A percentile compares a stretch with the other conserved stretches of the same genome.
Evolutionary conservation across 345 rosid genomes (phyloP).

Genomic region (Excoecaria agallocha): DNA sequence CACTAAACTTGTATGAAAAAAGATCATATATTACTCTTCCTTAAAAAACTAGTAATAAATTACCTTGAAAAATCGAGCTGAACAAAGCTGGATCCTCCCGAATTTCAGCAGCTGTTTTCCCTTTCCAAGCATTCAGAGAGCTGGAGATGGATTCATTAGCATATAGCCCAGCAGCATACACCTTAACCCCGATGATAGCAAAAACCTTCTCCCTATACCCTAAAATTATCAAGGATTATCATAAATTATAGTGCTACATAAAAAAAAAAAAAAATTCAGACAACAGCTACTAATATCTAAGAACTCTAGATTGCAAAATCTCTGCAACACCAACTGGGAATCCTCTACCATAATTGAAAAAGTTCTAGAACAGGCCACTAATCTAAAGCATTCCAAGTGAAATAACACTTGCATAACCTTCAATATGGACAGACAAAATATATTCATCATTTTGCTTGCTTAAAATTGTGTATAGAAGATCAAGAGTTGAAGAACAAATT

Average conservation of each 20-base stretch:
- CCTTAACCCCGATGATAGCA: conserved; percentile 82
- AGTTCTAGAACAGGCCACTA: neutral
- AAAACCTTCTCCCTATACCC: conserved; percentile 86
- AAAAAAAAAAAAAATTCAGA: neutral
- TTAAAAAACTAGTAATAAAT: neutral
- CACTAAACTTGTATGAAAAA: conserved; percentile 2
- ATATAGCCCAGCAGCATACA: conserved; percentile 80
- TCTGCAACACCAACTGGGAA: neutral
- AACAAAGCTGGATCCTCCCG: conserved; percentile 50
- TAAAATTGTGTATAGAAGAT: neutral
- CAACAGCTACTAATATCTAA: neutral
- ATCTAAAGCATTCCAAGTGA: neutral
- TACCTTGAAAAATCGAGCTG: conserved; percentile 57
- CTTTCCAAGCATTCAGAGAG: conserved; percentile 55
- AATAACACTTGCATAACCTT: neutral
- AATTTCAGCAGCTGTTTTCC: conserved; percentile 46
- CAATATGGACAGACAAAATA: neutral
- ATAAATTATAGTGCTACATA: neutral
- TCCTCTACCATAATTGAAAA: neutral
- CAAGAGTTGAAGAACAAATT: neutral
- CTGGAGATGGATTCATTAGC: conserved; percentile 45
- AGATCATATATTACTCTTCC: neutral
- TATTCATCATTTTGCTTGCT: neutral
- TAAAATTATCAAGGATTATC: conserved; percentile 30
- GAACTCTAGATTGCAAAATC: neutral